Percentiles rank a stretch among this genome's conserved stretches.
Evolutionary conservation across 345 rosid species (phyloP).

Genomic region (Pseudoturritis turrita): DNA sequence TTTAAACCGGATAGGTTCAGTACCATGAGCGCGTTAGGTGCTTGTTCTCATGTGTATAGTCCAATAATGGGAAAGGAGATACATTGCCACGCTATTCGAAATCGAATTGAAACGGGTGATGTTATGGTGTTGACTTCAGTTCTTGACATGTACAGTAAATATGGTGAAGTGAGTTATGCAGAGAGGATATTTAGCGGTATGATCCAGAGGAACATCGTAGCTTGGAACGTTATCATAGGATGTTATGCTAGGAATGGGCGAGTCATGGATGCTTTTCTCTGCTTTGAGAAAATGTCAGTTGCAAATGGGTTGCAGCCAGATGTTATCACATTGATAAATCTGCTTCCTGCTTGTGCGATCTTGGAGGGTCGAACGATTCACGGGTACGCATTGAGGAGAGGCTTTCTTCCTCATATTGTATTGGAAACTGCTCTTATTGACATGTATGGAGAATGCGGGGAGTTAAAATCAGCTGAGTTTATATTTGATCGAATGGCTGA

Average conservation of each 20-base stretch:
- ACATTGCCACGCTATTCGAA: conserved; percentile 59
- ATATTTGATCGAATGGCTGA: conserved; percentile 42
- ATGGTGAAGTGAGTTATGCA: conserved; percentile 44
- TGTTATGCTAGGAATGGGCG: conserved; percentile 46
- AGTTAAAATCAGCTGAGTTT: conserved; percentile 40
- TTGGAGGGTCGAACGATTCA: conserved; percentile 57
- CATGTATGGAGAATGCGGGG: conserved; percentile 52
- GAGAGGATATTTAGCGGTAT: conserved; percentile 51
- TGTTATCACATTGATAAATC: conserved; percentile 53
- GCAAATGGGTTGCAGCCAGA: conserved; percentile 45
- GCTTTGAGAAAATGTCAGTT: conserved; percentile 50
- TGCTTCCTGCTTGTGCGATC: conserved; percentile 59
- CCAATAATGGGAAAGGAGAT: conserved; percentile 53
- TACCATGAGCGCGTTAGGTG: conserved; percentile 51
- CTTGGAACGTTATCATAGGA: conserved; percentile 74
- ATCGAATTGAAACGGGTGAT: conserved; percentile 39
- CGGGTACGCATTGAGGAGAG: conserved; percentile 57
- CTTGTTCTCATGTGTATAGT: conserved; percentile 41
- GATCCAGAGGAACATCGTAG: conserved; percentile 40
- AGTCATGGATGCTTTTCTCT: conserved; percentile 41
- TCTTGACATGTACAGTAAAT: conserved; percentile 66
- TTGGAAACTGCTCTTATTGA: conserved; percentile 69
- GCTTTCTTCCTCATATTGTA: conserved; percentile 56
- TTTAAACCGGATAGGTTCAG: conserved; percentile 48
- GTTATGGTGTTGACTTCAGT: conserved; percentile 60